phyloP scores from a whole-genome alignment of 2,329 filamentous ascomycete genomes.

The Clonostachys solani region DNA sequence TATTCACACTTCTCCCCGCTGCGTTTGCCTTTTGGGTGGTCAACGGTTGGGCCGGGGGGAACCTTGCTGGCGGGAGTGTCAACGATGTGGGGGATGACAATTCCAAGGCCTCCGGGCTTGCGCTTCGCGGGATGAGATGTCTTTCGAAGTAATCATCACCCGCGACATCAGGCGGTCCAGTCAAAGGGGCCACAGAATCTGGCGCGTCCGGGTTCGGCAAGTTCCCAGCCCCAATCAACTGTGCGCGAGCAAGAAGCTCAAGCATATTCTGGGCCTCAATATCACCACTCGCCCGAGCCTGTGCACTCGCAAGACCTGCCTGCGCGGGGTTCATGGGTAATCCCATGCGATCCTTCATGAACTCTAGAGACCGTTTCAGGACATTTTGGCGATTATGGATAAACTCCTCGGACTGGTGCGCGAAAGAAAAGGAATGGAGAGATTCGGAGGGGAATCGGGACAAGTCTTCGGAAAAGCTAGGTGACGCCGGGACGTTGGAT shows the following conservation, averaged over 20 bases:
- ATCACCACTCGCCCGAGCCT: slow-evolving; percentile 78
- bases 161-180: slow-evolving; percentile 66
- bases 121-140: slow-evolving; percentile 60
- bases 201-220: slow-evolving; percentile 42
- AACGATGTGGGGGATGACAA: neutral
- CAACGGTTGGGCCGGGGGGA: slow-evolving; percentile 5
- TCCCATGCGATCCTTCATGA: slow-evolving; percentile 88
- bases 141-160: slow-evolving; percentile 81
- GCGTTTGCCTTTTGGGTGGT: slow-evolving; percentile 32
- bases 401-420: slow-evolving; percentile 89
- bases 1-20: slow-evolving; percentile 32
- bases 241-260: slow-evolving; percentile 78
- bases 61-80: slow-evolving; percentile 6
- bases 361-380: slow-evolving; percentile 89
- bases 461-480: slow-evolving; percentile 81
- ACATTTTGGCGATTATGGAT: slow-evolving; percentile 90
- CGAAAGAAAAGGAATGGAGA: slow-evolving; percentile 96
- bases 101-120: slow-evolving; percentile 37
- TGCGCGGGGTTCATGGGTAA: slow-evolving; percentile 66
- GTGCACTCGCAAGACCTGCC: slow-evolving; percentile 74
- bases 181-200: slow-evolving; percentile 57
- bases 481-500: slow-evolving; percentile 63
- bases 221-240: slow-evolving; percentile 68
- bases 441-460: slow-evolving; percentile 93
- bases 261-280: slow-evolving; percentile 86